Percentiles rank a stretch among this genome's conserved stretches.
These are phyloP conservation scores for Patellifolia procumbens DNA, from an alignment of 179 eudicot species.

Conservation along the genomic window DNA sequence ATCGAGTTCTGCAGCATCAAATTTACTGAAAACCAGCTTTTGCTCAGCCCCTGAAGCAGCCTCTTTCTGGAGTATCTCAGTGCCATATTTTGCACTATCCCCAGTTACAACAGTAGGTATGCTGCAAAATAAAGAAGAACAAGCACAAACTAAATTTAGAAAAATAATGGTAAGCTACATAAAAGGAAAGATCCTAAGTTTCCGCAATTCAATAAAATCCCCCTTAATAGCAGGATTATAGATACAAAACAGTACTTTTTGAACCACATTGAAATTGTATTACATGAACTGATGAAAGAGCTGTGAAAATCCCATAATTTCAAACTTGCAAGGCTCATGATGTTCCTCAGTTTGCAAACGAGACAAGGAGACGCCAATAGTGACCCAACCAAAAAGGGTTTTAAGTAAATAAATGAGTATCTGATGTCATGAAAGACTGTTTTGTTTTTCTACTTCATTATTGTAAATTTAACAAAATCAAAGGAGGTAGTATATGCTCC, in stretches of 20 bases:
- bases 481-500: background rate
- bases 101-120: conserved; percentile 64
- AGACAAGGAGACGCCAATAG: background rate
- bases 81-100: conserved; percentile 47
- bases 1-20: conserved; percentile 69
- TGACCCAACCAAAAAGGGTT: background rate
- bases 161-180: background rate
- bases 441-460: background rate
- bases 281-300: background rate
- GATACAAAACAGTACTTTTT: background rate
- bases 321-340: background rate
- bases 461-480: background rate
- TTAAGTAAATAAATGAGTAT: too few species aligned
- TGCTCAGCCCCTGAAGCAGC: conserved; percentile 46
- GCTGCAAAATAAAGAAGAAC: conserved; percentile 37
- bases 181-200: background rate
- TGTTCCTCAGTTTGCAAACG: background rate
- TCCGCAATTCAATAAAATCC: background rate
- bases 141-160: background rate
- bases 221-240: background rate
- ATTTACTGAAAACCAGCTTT: conserved; percentile 62
- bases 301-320: background rate
- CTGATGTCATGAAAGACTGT: background rate
- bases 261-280: background rate
- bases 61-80: conserved; percentile 72